A percentile compares a stretch with the other conserved stretches of the same genome.
Evolutionary conservation across 768 basidiomycete species (phyloP).

Genomic region (Gymnopilus dilepis): DNA sequence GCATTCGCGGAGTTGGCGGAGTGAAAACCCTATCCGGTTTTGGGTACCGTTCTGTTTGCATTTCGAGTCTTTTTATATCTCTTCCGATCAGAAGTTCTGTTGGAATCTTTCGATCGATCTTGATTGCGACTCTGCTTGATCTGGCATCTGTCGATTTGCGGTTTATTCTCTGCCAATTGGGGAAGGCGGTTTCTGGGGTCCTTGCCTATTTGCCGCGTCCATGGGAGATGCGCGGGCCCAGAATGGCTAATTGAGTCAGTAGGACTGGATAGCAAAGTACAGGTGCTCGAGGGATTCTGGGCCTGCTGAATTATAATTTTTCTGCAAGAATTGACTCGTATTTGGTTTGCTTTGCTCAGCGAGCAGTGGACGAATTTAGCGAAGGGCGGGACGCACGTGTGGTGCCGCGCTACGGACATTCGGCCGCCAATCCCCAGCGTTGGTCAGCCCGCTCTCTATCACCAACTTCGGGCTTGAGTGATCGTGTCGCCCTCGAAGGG

Average conservation of each 20-base stretch:
- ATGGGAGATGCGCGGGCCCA: background rate
- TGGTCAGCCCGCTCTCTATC: background rate
- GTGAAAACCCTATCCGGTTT: constrained; percentile 18
- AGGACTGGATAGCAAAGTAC: background rate
- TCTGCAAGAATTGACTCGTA: background rate
- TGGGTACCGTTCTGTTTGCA: constrained; percentile 11
- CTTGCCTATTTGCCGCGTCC: background rate
- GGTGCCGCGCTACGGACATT: background rate
- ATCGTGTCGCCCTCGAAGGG: constrained; percentile 10
- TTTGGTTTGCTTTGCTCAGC: background rate
- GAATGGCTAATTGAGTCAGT: background rate
- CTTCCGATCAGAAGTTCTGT: constrained; percentile 52
- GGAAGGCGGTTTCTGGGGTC: background rate
- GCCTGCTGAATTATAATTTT: background rate
- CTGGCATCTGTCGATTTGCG: constrained; percentile 13
- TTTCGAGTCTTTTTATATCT: constrained; percentile 7
- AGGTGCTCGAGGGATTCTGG: background rate
- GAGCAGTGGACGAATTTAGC: background rate
- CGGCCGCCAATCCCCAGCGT: background rate
- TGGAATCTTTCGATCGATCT: constrained; percentile 34
- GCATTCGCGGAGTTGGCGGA: constrained; percentile 10
- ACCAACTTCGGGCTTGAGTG: constrained; percentile 7
- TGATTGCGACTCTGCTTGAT: constrained; percentile 26
- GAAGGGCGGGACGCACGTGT: background rate
- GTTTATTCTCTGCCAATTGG: constrained; percentile 10